Evolutionary conservation across 1,284 basidiomycete genomes (phyloP).

Genomic region (Gymnopus androsaceus): DNA sequence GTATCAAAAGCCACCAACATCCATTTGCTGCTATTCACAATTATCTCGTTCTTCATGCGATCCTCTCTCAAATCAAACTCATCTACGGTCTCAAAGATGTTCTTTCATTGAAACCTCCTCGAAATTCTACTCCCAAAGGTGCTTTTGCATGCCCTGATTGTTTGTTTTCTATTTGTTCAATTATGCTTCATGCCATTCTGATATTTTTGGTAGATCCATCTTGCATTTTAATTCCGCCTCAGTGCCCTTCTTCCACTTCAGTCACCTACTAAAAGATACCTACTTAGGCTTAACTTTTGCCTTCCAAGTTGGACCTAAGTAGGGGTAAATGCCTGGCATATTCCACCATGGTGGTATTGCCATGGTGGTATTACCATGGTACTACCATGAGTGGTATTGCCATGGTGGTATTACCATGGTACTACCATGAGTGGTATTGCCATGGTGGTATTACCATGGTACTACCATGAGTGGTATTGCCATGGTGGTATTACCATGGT

Average conservation of each 20-base stretch:
- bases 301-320: too few species aligned
- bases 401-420: too few species aligned
- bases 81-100: conserved; percentile 22
- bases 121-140: not conserved
- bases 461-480: too few species aligned
- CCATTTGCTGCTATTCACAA: conserved; percentile 33
- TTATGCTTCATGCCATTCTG: not conserved
- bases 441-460: too few species aligned
- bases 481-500: too few species aligned
- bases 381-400: too few species aligned
- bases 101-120: conserved; percentile 12
- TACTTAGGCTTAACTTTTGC: too few species aligned
- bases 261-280: too few species aligned
- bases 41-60: conserved; percentile 28
- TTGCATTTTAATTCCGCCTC: conserved; percentile 16
- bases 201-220: conserved; percentile 13
- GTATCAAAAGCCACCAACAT: conserved; percentile 30
- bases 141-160: not conserved
- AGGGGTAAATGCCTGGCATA: too few species aligned
- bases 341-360: too few species aligned
- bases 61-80: conserved; percentile 32
- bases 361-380: too few species aligned
- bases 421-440: too few species aligned
- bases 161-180: not conserved
- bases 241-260: not conserved